phyloP scores from a whole-genome alignment of 305 asterid species.

The Fraxinus sp. region DNA sequence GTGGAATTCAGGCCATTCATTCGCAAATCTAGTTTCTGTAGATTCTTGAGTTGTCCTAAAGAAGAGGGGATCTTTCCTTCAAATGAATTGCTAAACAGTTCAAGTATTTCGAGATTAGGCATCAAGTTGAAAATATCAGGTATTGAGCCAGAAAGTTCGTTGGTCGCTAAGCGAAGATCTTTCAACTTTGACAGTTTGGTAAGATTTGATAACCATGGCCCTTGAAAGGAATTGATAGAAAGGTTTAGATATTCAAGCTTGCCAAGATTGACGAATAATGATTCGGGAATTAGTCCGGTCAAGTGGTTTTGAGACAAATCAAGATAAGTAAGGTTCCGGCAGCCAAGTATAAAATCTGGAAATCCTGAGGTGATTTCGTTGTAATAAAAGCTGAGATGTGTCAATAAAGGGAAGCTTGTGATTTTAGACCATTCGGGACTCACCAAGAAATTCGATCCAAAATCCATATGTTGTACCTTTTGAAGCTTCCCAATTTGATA shows the following conservation, averaged over 20 bases:
- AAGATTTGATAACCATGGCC: slow-evolving; percentile 29
- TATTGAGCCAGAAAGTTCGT: slow-evolving; percentile 28
- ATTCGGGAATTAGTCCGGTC: slow-evolving; percentile 37
- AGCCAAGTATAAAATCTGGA: slow-evolving; percentile 37
- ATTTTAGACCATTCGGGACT: slow-evolving; percentile 40
- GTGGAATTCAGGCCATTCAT: slow-evolving; percentile 32
- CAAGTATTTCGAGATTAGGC: slow-evolving; percentile 29
- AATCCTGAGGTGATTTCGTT: slow-evolving; percentile 34
- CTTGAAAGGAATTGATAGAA: slow-evolving; percentile 28
- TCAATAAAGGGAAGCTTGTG: slow-evolving; percentile 32
- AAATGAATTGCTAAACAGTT: slow-evolving; percentile 33
- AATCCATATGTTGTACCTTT: slow-evolving; percentile 35
- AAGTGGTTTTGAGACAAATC: slow-evolving; percentile 35
- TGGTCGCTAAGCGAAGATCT: slow-evolving; percentile 26
- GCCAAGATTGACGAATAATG: slow-evolving; percentile 24
- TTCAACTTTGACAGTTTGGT: slow-evolving; percentile 31
- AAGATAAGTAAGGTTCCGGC: slow-evolving; percentile 34
- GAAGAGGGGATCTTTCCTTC: slow-evolving; percentile 41
- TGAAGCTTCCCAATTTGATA: slow-evolving; percentile 39
- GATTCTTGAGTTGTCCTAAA: slow-evolving; percentile 37
- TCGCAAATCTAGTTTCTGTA: slow-evolving; percentile 30
- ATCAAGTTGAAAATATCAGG: slow-evolving; percentile 32
- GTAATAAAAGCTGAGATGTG: slow-evolving; percentile 25
- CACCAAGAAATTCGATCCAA: slow-evolving; percentile 37
- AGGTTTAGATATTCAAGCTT: slow-evolving; percentile 40